phyloP scores from a whole-genome alignment of 768 basidiomycete genomes.

The Multifurca ochricompacta region DNA sequence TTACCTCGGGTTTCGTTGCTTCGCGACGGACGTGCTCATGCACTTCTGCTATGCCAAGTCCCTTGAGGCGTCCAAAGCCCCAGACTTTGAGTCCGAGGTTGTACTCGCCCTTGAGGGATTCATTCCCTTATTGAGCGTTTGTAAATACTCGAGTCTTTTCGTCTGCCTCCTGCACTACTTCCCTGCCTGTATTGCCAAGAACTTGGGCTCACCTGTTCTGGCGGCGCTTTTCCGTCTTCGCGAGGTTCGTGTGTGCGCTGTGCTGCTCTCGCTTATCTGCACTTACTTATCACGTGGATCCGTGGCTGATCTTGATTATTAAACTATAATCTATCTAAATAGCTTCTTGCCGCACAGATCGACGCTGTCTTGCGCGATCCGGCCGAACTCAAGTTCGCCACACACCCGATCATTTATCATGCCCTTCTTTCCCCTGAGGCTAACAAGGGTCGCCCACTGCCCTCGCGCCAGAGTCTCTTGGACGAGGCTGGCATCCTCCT shows the following conservation, averaged over 20 bases:
- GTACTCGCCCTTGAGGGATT: constrained; percentile 20
- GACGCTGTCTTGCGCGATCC: constrained; percentile 24
- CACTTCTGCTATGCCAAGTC: constrained; percentile 33
- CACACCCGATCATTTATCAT: constrained; percentile 34
- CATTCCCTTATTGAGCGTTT: constrained; percentile 4
- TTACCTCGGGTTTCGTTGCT: constrained; percentile 33
- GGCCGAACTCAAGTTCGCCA: constrained; percentile 21
- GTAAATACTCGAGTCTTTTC: constrained; percentile 3
- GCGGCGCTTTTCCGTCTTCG: background rate
- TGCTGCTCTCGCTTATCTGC: no score
- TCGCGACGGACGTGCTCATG: constrained; percentile 35
- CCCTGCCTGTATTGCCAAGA: constrained; percentile 5
- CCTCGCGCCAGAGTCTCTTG: constrained; percentile 22
- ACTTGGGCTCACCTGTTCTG: background rate
- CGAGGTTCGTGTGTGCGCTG: constrained; percentile 16
- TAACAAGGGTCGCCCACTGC: constrained; percentile 26
- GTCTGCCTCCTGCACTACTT: background rate
- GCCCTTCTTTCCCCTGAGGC: constrained; percentile 23
- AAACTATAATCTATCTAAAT: background rate
- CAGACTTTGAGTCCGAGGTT: constrained; percentile 30
- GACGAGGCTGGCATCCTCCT: constrained; percentile 26
- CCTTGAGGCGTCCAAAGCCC: constrained; percentile 26
- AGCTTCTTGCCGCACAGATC: constrained; percentile 21
- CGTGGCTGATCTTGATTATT: background rate
- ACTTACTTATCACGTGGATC: background rate